phyloP scores from a whole-genome alignment of 345 rosid species.

The Dimocarpus longan region DNA sequence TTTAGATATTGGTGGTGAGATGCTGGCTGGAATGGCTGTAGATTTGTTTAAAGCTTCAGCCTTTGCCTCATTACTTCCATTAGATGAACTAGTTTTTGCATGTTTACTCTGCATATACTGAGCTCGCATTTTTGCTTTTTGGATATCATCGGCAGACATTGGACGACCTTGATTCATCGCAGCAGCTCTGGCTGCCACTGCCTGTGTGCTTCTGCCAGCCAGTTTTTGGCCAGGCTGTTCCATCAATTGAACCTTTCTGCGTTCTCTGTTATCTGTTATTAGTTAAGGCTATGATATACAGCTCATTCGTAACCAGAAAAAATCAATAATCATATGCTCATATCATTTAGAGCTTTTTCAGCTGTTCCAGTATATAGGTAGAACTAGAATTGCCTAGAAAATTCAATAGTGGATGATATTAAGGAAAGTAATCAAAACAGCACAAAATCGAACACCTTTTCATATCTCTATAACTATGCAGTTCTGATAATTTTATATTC shows the following conservation, averaged over 20 bases:
- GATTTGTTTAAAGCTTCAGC: constrained; percentile 41
- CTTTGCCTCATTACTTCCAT: constrained; percentile 46
- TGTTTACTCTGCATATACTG: constrained; percentile 77
- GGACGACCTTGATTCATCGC: constrained; percentile 77
- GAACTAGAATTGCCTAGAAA: background rate
- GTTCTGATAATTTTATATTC: background rate
- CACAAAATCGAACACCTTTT: no score
- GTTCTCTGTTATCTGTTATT: constrained; percentile 74
- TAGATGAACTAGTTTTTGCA: constrained; percentile 54
- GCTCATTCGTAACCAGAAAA: background rate
- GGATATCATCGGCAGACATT: constrained; percentile 98
- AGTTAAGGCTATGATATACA: constrained; percentile 58
- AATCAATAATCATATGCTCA: background rate
- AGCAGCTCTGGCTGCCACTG: constrained; percentile 52
- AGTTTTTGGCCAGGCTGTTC: constrained; percentile 95
- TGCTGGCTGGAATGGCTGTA: constrained; percentile 34
- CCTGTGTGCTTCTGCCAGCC: constrained; percentile 71
- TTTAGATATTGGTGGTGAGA: constrained; percentile 33
- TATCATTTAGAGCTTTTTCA: background rate
- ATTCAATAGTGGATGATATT: background rate
- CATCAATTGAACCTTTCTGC: constrained; percentile 91
- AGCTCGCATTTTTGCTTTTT: constrained; percentile 96
- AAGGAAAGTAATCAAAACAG: background rate
- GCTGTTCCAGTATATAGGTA: background rate
- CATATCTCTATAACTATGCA: background rate